These are phyloP conservation scores for Aquilaria malaccensis DNA, from an alignment of 345 rosid genomes.

Conservation along the genomic window DNA sequence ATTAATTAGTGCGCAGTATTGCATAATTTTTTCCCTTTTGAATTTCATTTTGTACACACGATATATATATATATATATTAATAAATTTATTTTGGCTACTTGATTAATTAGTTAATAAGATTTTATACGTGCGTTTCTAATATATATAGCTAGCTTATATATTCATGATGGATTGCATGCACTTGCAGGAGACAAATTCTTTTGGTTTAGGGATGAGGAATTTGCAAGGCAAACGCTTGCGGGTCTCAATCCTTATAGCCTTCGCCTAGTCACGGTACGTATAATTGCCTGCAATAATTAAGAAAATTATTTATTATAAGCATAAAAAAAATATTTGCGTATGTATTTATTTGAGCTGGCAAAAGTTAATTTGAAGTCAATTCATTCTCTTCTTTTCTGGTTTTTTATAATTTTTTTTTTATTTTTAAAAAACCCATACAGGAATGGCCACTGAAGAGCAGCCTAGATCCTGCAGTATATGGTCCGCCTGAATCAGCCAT, in stretches of 20 bases:
- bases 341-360: no score
- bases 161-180: neutral
- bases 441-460: slow-evolving; percentile 88
- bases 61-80: no score
- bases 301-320: no score
- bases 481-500: slow-evolving; percentile 64
- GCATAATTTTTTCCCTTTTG: neutral
- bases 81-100: no score
- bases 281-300: neutral
- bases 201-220: slow-evolving; percentile 78
- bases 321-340: no score
- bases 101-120: no score
- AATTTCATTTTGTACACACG: neutral
- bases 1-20: no score
- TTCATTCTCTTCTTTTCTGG: no score
- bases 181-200: slow-evolving; percentile 56
- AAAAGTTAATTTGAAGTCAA: no score
- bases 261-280: slow-evolving; percentile 49
- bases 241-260: slow-evolving; percentile 59
- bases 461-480: slow-evolving; percentile 52
- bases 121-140: no score
- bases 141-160: no score
- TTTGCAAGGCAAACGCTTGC: slow-evolving; percentile 75
- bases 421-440: slow-evolving; percentile 4
- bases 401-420: neutral